Evolutionary conservation across 371 early-diverging fungal species (phyloP), one percentile per base, ranked within the genome.

Genomic region (Lichtheimia ornata): DNA sequence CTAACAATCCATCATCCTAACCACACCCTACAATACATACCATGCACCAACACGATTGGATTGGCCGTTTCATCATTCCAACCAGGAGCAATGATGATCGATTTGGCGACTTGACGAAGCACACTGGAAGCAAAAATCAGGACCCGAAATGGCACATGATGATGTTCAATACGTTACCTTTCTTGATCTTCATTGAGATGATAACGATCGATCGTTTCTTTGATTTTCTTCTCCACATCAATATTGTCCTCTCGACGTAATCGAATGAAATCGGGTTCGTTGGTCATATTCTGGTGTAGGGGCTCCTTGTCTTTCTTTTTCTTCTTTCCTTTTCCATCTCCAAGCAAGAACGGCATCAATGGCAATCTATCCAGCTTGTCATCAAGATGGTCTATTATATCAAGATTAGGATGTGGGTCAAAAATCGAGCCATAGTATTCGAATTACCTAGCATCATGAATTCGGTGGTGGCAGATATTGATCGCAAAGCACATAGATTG

Each of bases 151-250:
- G 86, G 84, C 18, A 84, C 81, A 14, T 64, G 66, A 12, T 73
- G 64, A 17, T 91, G 58, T 1, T 88, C 84, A 14, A 65, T 71
- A 24, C 27, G 13, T 55, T 66, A 73, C 78, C 65, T 58, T 13
- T 70, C 73, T 62, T 95, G 95, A 61, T 90, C 91, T 6, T 57
- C 66, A 66, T 92, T 92, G 56, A 92, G 64, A 1, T 52, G 41
- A 63, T 77, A 88, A 20, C 70, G 70, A 4, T 61, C 53, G 2
- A 77, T 65, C 0, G 76, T 71, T 5, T 81, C 76, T 1, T 57
- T 12, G 2, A 85, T n/a, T 27, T 76, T 79, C 2, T 28, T 35
- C 20, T 76, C 72, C 12, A 85, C 65, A 59, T 84, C 70, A 42
- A 84, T 66, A 9, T 71, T 65, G 52, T 87, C 83, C 9, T 76